Percentiles rank a stretch among this genome's conserved stretches.
phyloP scores from a whole-genome alignment of 148 eudicot genomes.

The Limonium bicolor region DNA sequence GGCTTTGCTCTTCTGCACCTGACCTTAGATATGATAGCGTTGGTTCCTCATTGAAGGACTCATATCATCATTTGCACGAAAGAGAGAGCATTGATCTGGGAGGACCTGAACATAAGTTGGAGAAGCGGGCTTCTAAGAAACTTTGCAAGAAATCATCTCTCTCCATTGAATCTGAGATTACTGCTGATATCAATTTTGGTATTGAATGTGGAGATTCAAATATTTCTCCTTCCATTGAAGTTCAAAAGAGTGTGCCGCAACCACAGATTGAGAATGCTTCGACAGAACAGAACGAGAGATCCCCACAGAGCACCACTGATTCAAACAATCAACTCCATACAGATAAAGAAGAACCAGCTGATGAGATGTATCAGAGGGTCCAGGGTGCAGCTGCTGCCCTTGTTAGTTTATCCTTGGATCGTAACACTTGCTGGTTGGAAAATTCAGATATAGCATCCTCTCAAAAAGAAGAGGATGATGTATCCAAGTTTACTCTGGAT shows the following conservation, averaged over 20 bases:
- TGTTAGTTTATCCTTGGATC: slow-evolving; percentile 14
- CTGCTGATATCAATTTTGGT: no score
- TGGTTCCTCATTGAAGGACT: no score
- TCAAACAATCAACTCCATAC: slow-evolving; percentile 7
- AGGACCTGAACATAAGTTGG: no score
- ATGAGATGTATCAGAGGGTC: slow-evolving; percentile 12
- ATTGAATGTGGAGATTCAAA: slow-evolving; percentile 14
- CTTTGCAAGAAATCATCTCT: no score
- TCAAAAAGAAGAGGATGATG: slow-evolving; percentile 10
- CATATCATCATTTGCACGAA: no score
- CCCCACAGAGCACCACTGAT: slow-evolving; percentile 17
- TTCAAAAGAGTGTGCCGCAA: neutral
- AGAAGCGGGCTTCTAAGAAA: no score
- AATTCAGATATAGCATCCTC: neutral
- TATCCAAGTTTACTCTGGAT: slow-evolving; percentile 32
- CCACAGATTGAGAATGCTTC: slow-evolving; percentile 6
- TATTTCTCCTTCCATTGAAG: slow-evolving; percentile 4
- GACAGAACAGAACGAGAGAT: slow-evolving; percentile 17
- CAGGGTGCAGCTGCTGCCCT: slow-evolving; percentile 36
- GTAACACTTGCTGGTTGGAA: slow-evolving; percentile 8
- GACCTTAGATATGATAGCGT: no score
- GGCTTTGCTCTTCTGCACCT: no score
- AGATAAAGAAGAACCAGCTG: slow-evolving; percentile 10
- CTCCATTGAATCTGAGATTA: no score
- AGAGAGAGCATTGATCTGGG: no score